A percentile compares a stretch with the other conserved stretches of the same genome.
These are phyloP conservation scores for Paramarasmius palmivorus DNA, from an alignment of 1,284 basidiomycete genomes.

Conservation along the genomic window DNA sequence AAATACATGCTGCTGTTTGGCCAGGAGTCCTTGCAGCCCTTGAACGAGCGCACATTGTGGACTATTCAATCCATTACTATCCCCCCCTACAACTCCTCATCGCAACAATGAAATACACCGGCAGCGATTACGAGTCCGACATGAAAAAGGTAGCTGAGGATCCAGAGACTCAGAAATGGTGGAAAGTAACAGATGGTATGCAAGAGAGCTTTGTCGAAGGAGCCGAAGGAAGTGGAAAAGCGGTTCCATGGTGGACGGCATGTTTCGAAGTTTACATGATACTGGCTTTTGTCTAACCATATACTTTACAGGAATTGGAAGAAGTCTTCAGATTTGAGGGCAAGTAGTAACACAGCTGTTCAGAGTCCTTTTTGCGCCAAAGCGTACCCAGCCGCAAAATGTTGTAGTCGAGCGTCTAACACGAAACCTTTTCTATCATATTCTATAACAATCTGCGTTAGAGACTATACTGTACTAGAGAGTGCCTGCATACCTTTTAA, in stretches of 20 bases:
- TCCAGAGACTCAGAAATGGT: slow-evolving; percentile 73
- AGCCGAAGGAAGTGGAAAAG: slow-evolving; percentile 66
- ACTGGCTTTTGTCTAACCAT: neutral
- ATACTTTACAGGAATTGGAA: slow-evolving; percentile 47
- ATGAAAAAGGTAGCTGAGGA: slow-evolving; percentile 68
- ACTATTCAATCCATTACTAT: slow-evolving; percentile 78
- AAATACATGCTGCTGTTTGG: slow-evolving; percentile 69
- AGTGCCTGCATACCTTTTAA: slow-evolving; percentile 58
- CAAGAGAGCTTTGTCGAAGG: slow-evolving; percentile 74
- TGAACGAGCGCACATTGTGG: slow-evolving; percentile 64
- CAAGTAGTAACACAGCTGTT: slow-evolving; percentile 11
- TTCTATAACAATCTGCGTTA: slow-evolving; percentile 37
- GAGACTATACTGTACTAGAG: slow-evolving; percentile 2
- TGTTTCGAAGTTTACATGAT: slow-evolving; percentile 21
- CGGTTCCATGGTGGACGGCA: slow-evolving; percentile 74
- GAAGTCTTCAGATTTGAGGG: slow-evolving; percentile 78
- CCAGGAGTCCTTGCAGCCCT: slow-evolving; percentile 70
- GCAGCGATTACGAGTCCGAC: slow-evolving; percentile 62
- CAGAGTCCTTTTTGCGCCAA: slow-evolving; percentile 37
- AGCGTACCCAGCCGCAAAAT: slow-evolving; percentile 73
- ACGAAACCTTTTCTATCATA: slow-evolving; percentile 74
- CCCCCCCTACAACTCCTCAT: slow-evolving; percentile 65
- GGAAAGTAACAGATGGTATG: slow-evolving; percentile 76
- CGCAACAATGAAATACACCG: slow-evolving; percentile 68
- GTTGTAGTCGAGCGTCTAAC: slow-evolving; percentile 75